A percentile compares a stretch with the other conserved stretches of the same genome.
Conservation (phyloP, 2,329 filamentous ascomycete genomes). For the Sclerotinia trifoliorum region DNA sequence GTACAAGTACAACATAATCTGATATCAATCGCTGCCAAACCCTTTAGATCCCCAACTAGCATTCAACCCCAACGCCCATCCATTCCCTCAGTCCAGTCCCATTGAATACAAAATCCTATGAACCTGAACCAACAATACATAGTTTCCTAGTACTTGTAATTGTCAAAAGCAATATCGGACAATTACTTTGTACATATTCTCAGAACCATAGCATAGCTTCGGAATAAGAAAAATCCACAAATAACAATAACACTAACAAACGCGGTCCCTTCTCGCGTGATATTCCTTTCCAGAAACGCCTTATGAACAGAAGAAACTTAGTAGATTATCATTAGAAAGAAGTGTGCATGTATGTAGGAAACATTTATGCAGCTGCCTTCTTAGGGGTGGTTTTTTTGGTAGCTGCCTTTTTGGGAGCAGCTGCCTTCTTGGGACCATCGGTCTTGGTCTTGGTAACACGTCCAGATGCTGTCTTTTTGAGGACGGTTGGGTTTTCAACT, state of each 20-base stretch:
- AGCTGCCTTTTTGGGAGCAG: constrained; percentile 37
- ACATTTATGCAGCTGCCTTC: constrained; percentile 29
- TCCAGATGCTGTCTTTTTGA: constrained; percentile 71
- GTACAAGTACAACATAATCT: constrained; percentile 14
- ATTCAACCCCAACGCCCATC: background rate
- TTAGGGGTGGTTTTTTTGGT: constrained; percentile 35
- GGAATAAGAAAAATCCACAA: constrained; percentile 30
- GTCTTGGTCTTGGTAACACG: constrained; percentile 63
- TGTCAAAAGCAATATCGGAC: constrained; percentile 24
- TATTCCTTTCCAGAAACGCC: constrained; percentile 10
- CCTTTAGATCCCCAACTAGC: background rate
- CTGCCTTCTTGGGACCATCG: constrained; percentile 48
- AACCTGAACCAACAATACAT: constrained; percentile 6
- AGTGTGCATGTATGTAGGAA: background rate
- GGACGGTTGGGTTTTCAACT: constrained; percentile 59
- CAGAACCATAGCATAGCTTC: constrained; percentile 25
- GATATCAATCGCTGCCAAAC: constrained; percentile 7
- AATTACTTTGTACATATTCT: constrained; percentile 22
- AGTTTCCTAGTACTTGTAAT: constrained; percentile 1
- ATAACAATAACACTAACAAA: constrained; percentile 15
- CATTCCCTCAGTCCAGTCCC: constrained; percentile 4
- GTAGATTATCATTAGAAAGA: constrained; percentile 3
- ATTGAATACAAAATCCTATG: constrained; percentile 1
- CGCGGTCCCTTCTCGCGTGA: constrained; percentile 10
- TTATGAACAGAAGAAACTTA: constrained; percentile 1